Evolutionary conservation across 2,329 filamentous ascomycete species (phyloP).

Genomic region (Passalora sequoiae): DNA sequence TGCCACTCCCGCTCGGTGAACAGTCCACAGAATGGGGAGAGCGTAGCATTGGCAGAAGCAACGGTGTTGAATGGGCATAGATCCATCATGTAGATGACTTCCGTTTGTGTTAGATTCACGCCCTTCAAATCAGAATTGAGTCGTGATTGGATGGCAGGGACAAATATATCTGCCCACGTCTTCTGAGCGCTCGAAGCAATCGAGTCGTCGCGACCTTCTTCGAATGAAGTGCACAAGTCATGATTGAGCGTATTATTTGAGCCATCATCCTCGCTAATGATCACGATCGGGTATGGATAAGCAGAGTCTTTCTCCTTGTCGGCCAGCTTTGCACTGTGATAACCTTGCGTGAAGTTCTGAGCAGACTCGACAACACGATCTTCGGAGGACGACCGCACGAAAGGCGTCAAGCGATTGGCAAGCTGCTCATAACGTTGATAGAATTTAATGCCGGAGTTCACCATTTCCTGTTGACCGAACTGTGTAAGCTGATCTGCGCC

Average conservation of each 20-base stretch:
- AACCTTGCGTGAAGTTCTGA: slow-evolving; percentile 68
- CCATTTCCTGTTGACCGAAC: slow-evolving; percentile 65
- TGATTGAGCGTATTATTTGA: slow-evolving; percentile 81
- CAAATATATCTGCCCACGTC: slow-evolving; percentile 59
- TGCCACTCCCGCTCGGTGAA: slow-evolving; percentile 76
- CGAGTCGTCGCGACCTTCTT: slow-evolving; percentile 50
- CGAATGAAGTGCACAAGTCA: slow-evolving; percentile 65
- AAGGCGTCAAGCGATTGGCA: slow-evolving; percentile 55
- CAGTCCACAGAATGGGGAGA: slow-evolving; percentile 69
- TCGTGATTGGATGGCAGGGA: slow-evolving; percentile 61
- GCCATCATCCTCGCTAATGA: slow-evolving; percentile 61
- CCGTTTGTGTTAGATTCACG: slow-evolving; percentile 56
- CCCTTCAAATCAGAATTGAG: slow-evolving; percentile 65
- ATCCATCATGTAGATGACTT: slow-evolving; percentile 75
- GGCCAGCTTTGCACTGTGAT: slow-evolving; percentile 52
- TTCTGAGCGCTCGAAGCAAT: slow-evolving; percentile 50
- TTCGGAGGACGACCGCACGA: slow-evolving; percentile 66
- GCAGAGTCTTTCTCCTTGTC: slow-evolving; percentile 41
- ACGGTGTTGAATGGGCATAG: slow-evolving; percentile 81
- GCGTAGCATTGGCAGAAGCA: slow-evolving; percentile 50
- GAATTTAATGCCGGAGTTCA: slow-evolving; percentile 71
- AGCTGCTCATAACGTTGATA: slow-evolving; percentile 67
- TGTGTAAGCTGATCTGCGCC: slow-evolving; percentile 63
- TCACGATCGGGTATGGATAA: slow-evolving; percentile 54
- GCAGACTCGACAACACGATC: slow-evolving; percentile 70